Base-by-base conservation (phyloP, 495 filamentous ascomycete species). In the Aspergillus mulundensis region DNA sequence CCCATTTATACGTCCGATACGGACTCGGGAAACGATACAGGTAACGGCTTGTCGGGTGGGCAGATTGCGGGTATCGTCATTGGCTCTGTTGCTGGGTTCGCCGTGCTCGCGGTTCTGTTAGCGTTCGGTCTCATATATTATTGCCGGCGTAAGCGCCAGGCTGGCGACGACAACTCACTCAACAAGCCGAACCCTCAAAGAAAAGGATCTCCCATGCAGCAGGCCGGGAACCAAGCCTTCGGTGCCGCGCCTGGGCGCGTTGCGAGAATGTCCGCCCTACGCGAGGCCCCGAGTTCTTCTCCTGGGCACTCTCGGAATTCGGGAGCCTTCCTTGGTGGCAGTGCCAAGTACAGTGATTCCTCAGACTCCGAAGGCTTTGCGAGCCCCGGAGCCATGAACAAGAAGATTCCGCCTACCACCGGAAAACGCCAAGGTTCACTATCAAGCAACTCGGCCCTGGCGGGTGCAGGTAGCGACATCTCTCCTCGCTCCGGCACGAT, bases 221-320 rank as follows among this genome's bases (percentile, higher is more conserved):
- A 71, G 60, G 57, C 62, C 21, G 63, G 63, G n/a, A 74, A 61
- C 59, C 81, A 80, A 53, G 84, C 81, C 32, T 89, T 87, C 58
- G 87, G 89, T 57, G 78, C 88, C 28, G 80, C 93, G 21, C 88
- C 92, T 36, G 92, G 90, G 34, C 85, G 95, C 41, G 92, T 99
- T 45, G 87, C 94, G 8, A 84, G 95, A 34, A 97, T 99, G 95
- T 92, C 93, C 28, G 95, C 95, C 12, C 73, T 99, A 32, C 92
- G 97, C 67, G 84, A 77, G 54, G 77, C 82, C 56, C 78, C 84
- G 0, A 83, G 78, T 52, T 78, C 82, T 12, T 81, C 84, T 0
- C 78, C 86, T 0, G 79, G 83, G 5, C 79, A 69, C 18, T 81
- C 74, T 1, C 77, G 71, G 18, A 70, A 58, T 59, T 76, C 68